Evolutionary conservation across 2,329 filamentous ascomycete genomes (phyloP), one percentile per base, ranked within the genome.

Genomic region (Nemania serpens): DNA sequence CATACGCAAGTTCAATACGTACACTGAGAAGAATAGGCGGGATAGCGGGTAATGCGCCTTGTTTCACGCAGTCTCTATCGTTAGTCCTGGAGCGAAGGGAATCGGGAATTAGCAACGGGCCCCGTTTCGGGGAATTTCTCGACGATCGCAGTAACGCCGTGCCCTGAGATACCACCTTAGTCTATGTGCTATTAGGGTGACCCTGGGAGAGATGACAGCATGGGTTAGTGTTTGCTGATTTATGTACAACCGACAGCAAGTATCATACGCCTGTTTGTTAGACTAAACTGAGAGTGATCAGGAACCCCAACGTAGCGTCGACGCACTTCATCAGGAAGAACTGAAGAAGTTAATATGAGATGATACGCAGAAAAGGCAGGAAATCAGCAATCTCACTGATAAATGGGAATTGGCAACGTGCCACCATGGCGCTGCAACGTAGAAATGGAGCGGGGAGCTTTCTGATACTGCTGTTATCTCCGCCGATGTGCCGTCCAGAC

Each of bases 111-210:
- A 61, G 64, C 57, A 67, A 61, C 59, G 58, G 58, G 41, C 36
- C 54, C 54, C 36, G 42, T 42, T 58, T 61, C 58, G 48, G 58
- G 41, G 43, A 56, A 58, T 54, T 33, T 58, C 34, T 52, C 29
- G 50, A 53, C 43, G 55, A 59, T 60, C 62, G 50, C 13, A 58
- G 56, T 60, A 65, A 64, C 62, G 60, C 58, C 52, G 59, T 64
- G 59, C 55, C 46, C 15, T 25, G 17, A 56, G 37, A 51, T 64
- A 37, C 57, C 50, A 63, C 58, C 43, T 18, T 45, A 13, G n/a
- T 20, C 42, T 13, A 34, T 46, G 42, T 56, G 22, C 22, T 29
- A 36, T 20, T n/a, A 50, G 53, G 20, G 15, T 15, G 20, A 51
- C 15, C 34, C 46, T 39, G 36, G 9, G 29, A 39, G 7, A 4